Conservation (phyloP, 345 rosid species). For the Cardamine resedifolia region DNA sequence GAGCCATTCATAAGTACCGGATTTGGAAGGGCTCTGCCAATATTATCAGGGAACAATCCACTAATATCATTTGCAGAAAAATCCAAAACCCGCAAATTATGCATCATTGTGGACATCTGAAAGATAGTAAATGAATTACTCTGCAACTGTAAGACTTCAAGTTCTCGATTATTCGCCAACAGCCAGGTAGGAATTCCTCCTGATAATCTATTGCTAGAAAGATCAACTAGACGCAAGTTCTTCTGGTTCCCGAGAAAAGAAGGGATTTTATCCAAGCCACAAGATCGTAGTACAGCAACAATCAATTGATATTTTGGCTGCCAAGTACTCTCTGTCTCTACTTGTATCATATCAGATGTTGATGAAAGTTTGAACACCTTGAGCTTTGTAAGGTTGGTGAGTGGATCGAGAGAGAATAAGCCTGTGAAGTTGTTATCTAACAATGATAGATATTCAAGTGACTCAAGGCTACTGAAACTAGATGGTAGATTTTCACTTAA, state of each 20-base stretch:
- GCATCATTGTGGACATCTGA: background rate
- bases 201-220: slow-evolving; percentile 14
- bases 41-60: background rate
- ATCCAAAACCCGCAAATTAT: slow-evolving; percentile 13
- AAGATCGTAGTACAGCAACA: too few species aligned
- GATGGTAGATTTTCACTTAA: slow-evolving; percentile 11
- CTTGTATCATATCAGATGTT: background rate
- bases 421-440: slow-evolving; percentile 15
- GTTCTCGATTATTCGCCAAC: slow-evolving; percentile 5
- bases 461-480: background rate
- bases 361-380: slow-evolving; percentile 20
- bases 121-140: slow-evolving; percentile 21
- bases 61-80: slow-evolving; percentile 3
- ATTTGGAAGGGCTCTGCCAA: background rate
- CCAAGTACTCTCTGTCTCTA: too few species aligned
- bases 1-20: background rate
- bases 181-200: slow-evolving; percentile 26
- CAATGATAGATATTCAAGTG: slow-evolving; percentile 25
- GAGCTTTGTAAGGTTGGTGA: slow-evolving; percentile 31
- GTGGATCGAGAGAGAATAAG: background rate
- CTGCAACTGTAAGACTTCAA: slow-evolving; percentile 12
- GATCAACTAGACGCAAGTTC: slow-evolving; percentile 23
- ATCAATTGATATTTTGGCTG: too few species aligned
- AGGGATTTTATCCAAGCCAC: slow-evolving; percentile 18
- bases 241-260: slow-evolving; percentile 17